Base-by-base conservation (phyloP, 805 yeast genomes). In the Candida silvatica region DNA sequence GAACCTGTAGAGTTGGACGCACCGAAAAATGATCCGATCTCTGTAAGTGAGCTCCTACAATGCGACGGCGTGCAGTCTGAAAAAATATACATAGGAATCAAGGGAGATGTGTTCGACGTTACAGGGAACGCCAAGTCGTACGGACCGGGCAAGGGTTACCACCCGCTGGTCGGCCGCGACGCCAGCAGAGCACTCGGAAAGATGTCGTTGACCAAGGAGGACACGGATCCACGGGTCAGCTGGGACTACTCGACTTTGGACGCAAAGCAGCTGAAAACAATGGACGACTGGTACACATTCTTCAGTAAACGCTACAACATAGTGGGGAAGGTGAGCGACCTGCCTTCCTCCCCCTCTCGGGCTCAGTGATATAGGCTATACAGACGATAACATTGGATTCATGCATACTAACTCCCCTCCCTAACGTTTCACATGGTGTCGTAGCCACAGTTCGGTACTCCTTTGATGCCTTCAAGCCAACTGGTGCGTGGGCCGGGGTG, bases 81-180 rank as follows among this genome's bases (percentile, higher is more conserved):
- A 11, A 39, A 45, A 11, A 68, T 82, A 43, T 85, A 77, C 55
- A 80, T 85, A 15, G 92, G 77, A 6, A 77, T 85, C 46, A 76
- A 77, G 41, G 92, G 94, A 16, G 66, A 66, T 2, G 74, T 86
- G 8, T 86, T 83, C 53, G 95, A 85, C 48, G 95, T 86, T 7
- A 69, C 83, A 0, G 51, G 61, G 31, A 85, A 84, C 49, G 46
- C 54, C 9, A 72, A 69, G 12, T 78, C 77, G 27, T 85, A 85
- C 51, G 95, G 94, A 0, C 79, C 80, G 3, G 88, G 87, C 0
- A 71, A 74, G 40, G 76, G 79, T 17, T 86, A 85, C 56, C 77
- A 75, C 47, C 73, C 66, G 5, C 66, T 85, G 28, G 83, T 77
- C 7, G 95, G 90, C 4, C 74, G 71, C 42, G 95, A 85, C 45